A percentile compares a stretch with the other conserved stretches of the same genome.
Conservation (phyloP, 2,329 filamentous ascomycete genomes). For the Malbranchea cinnamomea region DNA sequence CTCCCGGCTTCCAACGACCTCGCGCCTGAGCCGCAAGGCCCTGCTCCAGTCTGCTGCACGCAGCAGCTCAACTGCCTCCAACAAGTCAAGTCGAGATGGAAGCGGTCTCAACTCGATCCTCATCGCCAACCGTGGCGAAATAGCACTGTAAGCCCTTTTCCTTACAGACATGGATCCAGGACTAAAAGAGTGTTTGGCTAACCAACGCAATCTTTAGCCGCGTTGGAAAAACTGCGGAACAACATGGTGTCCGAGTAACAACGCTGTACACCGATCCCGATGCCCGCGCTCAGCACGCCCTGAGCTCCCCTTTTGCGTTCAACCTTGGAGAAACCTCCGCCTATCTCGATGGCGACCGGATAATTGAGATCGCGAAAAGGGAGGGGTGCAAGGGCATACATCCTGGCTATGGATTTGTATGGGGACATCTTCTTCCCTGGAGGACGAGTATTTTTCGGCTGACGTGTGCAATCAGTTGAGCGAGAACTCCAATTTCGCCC, state of each 20-base stretch:
- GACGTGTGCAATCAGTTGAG: conserved; percentile 39
- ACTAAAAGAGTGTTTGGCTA: conserved; percentile 6
- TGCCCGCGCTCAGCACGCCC: conserved; percentile 70
- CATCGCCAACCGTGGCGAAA: conserved; percentile 94
- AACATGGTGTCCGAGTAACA: conserved; percentile 81
- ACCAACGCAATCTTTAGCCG: conserved; percentile 34
- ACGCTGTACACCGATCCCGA: conserved; percentile 94
- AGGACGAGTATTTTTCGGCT: background rate
- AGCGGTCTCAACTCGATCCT: conserved; percentile 58
- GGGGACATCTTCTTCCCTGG: conserved; percentile 8
- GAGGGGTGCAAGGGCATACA: conserved; percentile 84
- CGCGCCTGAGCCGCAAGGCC: conserved; percentile 9
- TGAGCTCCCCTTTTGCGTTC: conserved; percentile 68
- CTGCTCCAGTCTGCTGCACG: conserved; percentile 8
- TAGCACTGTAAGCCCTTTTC: conserved; percentile 48
- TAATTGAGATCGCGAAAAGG: conserved; percentile 74
- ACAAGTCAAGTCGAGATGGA: conserved; percentile 8
- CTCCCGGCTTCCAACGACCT: conserved; percentile 9
- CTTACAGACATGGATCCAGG: too few relatives aligned
- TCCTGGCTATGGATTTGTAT: conserved; percentile 78
- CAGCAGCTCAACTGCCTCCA: conserved; percentile 7
- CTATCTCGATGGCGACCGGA: conserved; percentile 86
- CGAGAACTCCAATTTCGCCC: conserved; percentile 84
- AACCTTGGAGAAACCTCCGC: conserved; percentile 65
- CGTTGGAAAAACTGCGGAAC: conserved; percentile 73